Evolutionary conservation across 192 early-diverging fungal genomes (phyloP).

Genomic region (Umbelopsis sp.): DNA sequence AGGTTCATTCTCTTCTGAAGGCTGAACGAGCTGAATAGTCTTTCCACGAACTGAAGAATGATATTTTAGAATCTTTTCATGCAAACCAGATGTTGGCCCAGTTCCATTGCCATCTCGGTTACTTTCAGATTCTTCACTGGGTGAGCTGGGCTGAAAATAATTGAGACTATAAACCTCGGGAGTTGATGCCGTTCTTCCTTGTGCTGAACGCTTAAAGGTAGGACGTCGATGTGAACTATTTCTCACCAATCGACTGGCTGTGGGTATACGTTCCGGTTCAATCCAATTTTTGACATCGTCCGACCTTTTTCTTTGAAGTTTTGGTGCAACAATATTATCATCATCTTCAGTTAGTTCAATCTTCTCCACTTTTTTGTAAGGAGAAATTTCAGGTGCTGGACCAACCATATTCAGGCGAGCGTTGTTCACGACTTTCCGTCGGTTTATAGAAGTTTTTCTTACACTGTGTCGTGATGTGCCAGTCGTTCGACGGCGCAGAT

Average conservation of each 20-base stretch:
- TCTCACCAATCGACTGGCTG: neutral
- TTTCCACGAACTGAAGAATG: slow-evolving; percentile 29
- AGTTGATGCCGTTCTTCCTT: neutral
- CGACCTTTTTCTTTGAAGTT: slow-evolving; percentile 26
- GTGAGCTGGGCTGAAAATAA: slow-evolving; percentile 25
- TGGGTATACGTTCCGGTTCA: slow-evolving; percentile 3
- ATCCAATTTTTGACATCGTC: slow-evolving; percentile 33
- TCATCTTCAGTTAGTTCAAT: neutral
- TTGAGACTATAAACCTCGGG: slow-evolving; percentile 17
- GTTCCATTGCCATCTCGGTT: neutral
- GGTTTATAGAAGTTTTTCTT: neutral
- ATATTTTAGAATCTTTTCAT: slow-evolving; percentile 6
- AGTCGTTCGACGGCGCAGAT: neutral
- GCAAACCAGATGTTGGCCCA: too few species aligned
- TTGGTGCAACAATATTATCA: neutral
- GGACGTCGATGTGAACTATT: slow-evolving; percentile 17
- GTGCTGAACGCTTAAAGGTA: neutral
- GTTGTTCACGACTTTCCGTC: slow-evolving; percentile 12
- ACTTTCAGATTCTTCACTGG: slow-evolving; percentile 8
- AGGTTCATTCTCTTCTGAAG: neutral
- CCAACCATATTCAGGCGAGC: slow-evolving; percentile 20
- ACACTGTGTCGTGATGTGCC: slow-evolving; percentile 1
- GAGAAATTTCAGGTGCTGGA: slow-evolving; percentile 13
- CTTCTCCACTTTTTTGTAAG: neutral
- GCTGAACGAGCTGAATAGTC: slow-evolving; percentile 3